A percentile compares a stretch with the other conserved stretches of the same genome.
Conservation (phyloP, 2,329 filamentous ascomycete species). For the Sporothrix pallida region DNA sequence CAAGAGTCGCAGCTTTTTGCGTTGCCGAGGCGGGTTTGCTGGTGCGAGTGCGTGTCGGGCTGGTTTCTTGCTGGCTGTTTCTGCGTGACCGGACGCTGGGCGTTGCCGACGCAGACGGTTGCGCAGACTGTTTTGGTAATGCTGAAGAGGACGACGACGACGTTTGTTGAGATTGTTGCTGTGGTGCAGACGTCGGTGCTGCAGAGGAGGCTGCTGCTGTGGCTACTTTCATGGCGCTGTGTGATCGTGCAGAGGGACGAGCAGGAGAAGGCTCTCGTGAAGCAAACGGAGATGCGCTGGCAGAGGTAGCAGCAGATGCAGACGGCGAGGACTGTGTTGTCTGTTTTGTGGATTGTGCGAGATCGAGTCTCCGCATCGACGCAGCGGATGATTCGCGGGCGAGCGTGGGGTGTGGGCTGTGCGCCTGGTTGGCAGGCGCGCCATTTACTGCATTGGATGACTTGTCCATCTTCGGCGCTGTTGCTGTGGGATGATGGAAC, state of each 20-base stretch:
- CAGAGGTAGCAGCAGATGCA: conserved; percentile 42
- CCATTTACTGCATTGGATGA: conserved; percentile 44
- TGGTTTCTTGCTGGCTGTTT: conserved; percentile 68
- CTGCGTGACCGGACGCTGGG: conserved; percentile 61
- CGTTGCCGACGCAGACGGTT: conserved; percentile 40
- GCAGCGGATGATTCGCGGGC: conserved; percentile 41
- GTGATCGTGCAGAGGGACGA: conserved; percentile 47
- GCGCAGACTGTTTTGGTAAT: conserved; percentile 38
- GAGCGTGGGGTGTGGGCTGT: conserved; percentile 39
- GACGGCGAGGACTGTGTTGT: conserved; percentile 37
- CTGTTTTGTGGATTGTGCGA: conserved; percentile 35
- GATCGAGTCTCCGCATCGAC: conserved; percentile 39
- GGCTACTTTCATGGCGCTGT: conserved; percentile 40
- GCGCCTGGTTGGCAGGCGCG: conserved; percentile 39
- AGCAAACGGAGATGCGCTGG: conserved; percentile 44
- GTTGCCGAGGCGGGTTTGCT: conserved; percentile 66
- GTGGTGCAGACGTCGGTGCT: background rate
- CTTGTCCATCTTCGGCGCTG: conserved; percentile 45
- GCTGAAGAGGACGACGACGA: conserved; percentile 21
- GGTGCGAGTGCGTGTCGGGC: conserved; percentile 61
- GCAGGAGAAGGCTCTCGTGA: conserved; percentile 57
- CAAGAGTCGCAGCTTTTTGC: conserved; percentile 64
- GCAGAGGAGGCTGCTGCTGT: conserved; percentile 40
- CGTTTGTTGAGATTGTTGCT: background rate
- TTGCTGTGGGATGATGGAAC: conserved; percentile 41